These are phyloP conservation scores for Talaromyces atroroseus DNA, from an alignment of 2,329 filamentous ascomycete species.

Conservation along the genomic window DNA sequence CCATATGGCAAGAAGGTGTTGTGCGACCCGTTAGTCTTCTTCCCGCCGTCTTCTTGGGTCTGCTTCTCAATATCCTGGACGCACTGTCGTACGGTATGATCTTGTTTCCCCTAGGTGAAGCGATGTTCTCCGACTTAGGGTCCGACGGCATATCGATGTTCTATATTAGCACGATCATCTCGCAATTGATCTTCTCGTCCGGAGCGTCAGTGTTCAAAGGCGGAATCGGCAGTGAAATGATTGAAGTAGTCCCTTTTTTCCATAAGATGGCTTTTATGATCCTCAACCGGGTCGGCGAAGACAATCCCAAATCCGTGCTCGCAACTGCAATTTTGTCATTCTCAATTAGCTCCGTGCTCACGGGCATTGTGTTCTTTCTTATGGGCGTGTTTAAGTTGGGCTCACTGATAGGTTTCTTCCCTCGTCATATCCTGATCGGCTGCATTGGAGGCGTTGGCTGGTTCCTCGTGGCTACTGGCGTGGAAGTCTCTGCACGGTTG, in stretches of 20 bases:
- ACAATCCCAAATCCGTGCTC: constrained; percentile 78
- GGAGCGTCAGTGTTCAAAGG: constrained; percentile 84
- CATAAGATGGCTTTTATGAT: constrained; percentile 97
- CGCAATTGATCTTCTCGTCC: constrained; percentile 81
- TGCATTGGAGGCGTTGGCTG: constrained; percentile 97
- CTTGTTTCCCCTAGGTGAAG: constrained; percentile 82
- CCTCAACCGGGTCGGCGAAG: constrained; percentile 67
- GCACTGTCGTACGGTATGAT: constrained; percentile 96
- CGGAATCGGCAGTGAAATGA: constrained; percentile 92
- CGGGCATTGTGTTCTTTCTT: constrained; percentile 82
- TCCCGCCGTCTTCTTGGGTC: constrained; percentile 80
- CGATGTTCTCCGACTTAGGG: constrained; percentile 78
- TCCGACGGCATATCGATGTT: constrained; percentile 97
- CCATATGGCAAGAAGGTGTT: constrained; percentile 60
- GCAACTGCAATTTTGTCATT: constrained; percentile 93
- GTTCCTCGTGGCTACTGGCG: constrained; percentile 84
- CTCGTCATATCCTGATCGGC: constrained; percentile 89
- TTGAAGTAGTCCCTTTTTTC: constrained; percentile 97
- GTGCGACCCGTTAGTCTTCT: constrained; percentile 65
- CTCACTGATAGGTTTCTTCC: constrained; percentile 93
- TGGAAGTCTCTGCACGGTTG: constrained; percentile 87
- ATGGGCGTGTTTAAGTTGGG: constrained; percentile 85
- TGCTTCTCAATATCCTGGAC: constrained; percentile 88
- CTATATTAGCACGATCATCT: constrained; percentile 94
- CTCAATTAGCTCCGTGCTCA: constrained; percentile 82